Conservation (phyloP, 441 rosid species). For the Gossypium schwendimanii region DNA sequence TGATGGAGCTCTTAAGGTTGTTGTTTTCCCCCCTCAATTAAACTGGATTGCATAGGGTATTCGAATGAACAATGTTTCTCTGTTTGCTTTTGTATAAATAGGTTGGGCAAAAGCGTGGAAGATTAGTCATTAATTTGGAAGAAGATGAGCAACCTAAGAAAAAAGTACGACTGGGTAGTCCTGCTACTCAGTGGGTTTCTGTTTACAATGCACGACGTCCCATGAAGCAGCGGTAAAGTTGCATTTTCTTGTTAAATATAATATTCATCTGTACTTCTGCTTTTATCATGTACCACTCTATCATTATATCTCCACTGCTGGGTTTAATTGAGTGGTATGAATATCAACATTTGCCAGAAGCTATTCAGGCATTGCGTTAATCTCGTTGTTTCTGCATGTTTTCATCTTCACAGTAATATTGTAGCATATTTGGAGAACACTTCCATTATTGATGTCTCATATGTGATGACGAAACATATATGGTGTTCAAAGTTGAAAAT, state of each 20-base stretch:
- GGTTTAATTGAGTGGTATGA: background rate
- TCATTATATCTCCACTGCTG: background rate
- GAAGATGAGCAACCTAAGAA: slow-evolving; percentile 90
- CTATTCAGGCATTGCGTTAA: background rate
- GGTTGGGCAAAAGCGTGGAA: slow-evolving; percentile 88
- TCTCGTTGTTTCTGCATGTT: background rate
- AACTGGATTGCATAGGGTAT: background rate
- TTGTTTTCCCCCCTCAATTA: slow-evolving; percentile 7
- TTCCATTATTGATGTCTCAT: background rate
- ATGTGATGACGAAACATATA: background rate
- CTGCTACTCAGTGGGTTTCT: slow-evolving; percentile 87
- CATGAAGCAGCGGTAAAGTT: slow-evolving; percentile 75
- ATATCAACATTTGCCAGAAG: background rate
- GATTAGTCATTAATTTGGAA: slow-evolving; percentile 69
- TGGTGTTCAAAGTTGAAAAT: background rate
- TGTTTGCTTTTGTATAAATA: slow-evolving; percentile 21
- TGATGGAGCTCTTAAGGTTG: slow-evolving; percentile 77
- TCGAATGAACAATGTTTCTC: slow-evolving; percentile 7
- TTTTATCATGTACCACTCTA: slow-evolving; percentile 7
- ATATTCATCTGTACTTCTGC: slow-evolving; percentile 2
- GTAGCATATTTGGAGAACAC: background rate
- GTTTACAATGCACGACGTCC: slow-evolving; percentile 87
- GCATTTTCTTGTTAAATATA: background rate
- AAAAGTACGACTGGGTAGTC: slow-evolving; percentile 77
- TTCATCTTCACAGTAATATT: background rate